Evolutionary conservation across 106 monocot genomes (phyloP).

Genomic region (Gastrodia elata): DNA sequence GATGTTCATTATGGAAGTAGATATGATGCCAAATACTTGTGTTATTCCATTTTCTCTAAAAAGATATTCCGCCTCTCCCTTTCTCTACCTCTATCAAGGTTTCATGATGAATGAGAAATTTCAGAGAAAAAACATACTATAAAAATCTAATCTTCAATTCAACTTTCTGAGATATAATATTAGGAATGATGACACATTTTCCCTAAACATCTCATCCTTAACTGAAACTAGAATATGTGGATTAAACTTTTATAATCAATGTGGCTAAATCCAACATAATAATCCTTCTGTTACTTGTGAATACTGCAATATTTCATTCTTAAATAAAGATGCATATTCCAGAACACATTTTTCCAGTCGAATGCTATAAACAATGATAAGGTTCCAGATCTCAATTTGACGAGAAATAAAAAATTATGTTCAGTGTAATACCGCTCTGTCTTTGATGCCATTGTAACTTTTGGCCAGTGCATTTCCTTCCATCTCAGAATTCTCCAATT

Average conservation of each 20-base stretch:
- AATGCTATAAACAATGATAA: not conserved
- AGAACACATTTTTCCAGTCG: not conserved
- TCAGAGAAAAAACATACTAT: no score
- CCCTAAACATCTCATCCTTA: not conserved
- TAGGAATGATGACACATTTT: not conserved
- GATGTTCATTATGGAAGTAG: no score
- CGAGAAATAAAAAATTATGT: not conserved
- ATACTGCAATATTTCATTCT: not conserved
- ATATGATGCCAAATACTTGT: no score
- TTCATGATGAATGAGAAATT: no score
- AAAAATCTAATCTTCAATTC: not conserved
- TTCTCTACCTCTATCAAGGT: no score
- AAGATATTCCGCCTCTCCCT: no score
- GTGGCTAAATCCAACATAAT: not conserved
- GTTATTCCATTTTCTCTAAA: no score
- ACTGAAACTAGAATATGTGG: not conserved
- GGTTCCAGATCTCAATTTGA: not conserved
- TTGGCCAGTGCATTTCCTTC: conserved; percentile 19
- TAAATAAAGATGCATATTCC: not conserved
- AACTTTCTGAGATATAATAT: not conserved
- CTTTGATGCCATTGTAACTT: conserved; percentile 10
- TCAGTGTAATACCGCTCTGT: conserved; percentile 24
- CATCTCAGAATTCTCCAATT: conserved; percentile 38
- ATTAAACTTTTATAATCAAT: not conserved
- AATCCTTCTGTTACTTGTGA: not conserved